Evolutionary conservation across 257 asterid species (phyloP), one percentile per base, ranked within the genome.

Genomic region (Thymus quinquecostatus): DNA sequence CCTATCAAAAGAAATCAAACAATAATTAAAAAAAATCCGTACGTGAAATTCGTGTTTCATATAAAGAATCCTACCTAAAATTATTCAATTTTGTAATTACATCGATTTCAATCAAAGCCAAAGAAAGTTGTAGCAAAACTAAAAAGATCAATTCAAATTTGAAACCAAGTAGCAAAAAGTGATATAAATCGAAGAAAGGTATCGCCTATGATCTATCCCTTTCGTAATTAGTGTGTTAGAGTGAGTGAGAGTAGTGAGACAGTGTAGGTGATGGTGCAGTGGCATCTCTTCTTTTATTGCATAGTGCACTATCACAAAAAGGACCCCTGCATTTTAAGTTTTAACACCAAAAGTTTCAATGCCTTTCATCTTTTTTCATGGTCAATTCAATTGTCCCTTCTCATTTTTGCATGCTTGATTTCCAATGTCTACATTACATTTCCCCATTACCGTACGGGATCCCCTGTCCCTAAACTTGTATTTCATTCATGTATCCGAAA

Each of bases 281-380:
- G 66, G 59, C 34, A 13, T 12, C 60, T 56, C 32, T 48, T 57
- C 62, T 63, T 63, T 70, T 21, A 76, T 65, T 58, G 75, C 68
- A 28, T 43, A 69, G 76, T 73, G 79, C 69, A 62, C 60, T 55
- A 70, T 34, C 44, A 64, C 11, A 57, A 57, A 73, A 61, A 64
- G 56, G 13, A 50, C 28, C 59, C 21, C 21, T 62, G 75, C 3
- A 33, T 44, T 8, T 48, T 28, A 8, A 64, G 21, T 21, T 21
- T 21, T 21, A 21, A 21, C 21, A 21, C 21, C 21, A 21, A 21
- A 21, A 21, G 21, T 21, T 21, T 58, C 5, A 48, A 21, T 3
- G 28, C 27, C 63, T 67, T 33, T 65, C 40, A 53, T 43, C 60
- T 47, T 69, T 53, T 70, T 40, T 21, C 28, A 45, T 70, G 68